A percentile compares a stretch with the other conserved stretches of the same genome.
These are phyloP conservation scores for Colletotrichum simmondsii DNA, from an alignment of 2,329 filamentous ascomycete species.

Conservation along the genomic window DNA sequence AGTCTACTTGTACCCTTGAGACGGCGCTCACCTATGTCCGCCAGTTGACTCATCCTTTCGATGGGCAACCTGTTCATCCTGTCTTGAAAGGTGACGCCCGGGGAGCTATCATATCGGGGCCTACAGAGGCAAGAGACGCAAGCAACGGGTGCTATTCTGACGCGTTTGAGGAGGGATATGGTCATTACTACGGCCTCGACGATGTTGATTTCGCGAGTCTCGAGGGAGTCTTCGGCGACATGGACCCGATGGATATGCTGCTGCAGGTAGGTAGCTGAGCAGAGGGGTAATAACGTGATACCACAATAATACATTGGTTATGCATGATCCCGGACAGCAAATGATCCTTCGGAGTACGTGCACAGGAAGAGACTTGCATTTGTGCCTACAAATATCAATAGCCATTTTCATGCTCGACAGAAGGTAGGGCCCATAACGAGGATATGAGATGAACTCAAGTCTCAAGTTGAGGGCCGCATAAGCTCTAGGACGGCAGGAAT, in stretches of 20 bases:
- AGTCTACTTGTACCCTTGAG: neutral
- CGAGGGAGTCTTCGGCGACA: neutral
- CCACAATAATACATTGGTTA: neutral
- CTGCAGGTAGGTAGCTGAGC: neutral
- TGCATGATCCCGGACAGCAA: too few relatives aligned
- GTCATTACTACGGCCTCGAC: neutral
- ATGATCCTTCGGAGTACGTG: too few relatives aligned
- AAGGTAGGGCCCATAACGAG: neutral
- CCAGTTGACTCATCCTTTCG: neutral
- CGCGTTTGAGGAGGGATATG: neutral
- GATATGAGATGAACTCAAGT: conserved; percentile 1
- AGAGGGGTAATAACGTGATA: neutral
- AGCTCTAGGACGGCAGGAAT: neutral
- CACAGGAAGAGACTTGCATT: neutral
- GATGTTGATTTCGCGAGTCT: neutral
- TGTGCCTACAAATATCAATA: neutral
- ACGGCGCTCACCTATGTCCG: neutral
- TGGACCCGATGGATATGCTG: neutral
- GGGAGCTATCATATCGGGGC: neutral
- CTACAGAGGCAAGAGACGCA: neutral
- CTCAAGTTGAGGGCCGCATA: neutral
- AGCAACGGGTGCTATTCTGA: neutral
- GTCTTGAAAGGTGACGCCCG: neutral
- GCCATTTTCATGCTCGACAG: neutral
- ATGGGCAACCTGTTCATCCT: neutral